Base-by-base conservation (phyloP, 2,329 filamentous ascomycete genomes). In the Delphinella strobiligena region DNA sequence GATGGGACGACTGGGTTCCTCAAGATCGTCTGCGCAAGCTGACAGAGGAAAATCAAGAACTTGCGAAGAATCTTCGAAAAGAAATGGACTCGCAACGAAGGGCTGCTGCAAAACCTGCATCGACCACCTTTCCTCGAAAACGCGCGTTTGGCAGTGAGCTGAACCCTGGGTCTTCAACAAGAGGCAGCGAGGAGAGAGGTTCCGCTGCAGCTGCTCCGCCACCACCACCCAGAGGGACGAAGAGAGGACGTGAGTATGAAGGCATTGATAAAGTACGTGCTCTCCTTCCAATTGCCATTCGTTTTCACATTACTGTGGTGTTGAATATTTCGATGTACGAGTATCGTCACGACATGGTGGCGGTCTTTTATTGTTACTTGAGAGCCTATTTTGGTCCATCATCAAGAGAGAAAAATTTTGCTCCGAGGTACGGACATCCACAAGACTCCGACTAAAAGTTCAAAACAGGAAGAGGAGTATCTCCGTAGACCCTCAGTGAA, bases 1-100 rank as follows among this genome's bases (percentile, higher is more conserved):
- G 79, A 46, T 98, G 91, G 91, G 91, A 98, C 66, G 91, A 98
- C 66, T 96, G 89, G 89, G 91, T 96, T 33, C 77, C 84, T 16
- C 80, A 87, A 61, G 89, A 96, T 60, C 84, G 91, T 49, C 80
- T 98, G 45, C 81, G 88, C 56, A 95, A 95, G 65, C 82, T 89
- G 59, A 94, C 80, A 37, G 86, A 93, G 41, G 91, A 96, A 64
- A 95, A 96, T 64, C 84, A 85, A 56, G 86, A 93, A 57, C 74
- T 98, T 29, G 87, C 89, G 16, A 69, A 70, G 40, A 80, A 82
- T 59, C 69, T 88, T 19, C 72, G 78, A 51, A 73, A 77, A 42
- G 80, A 86, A 59, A 71, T 78, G 63, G 78, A 78, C 51, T 64
- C 66, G 40, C 71, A 73, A 51, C 68, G 76, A 61, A 61, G 58